These are phyloP conservation scores for Aspergillus hancockii DNA, from an alignment of 495 filamentous ascomycete genomes.

Conservation along the genomic window DNA sequence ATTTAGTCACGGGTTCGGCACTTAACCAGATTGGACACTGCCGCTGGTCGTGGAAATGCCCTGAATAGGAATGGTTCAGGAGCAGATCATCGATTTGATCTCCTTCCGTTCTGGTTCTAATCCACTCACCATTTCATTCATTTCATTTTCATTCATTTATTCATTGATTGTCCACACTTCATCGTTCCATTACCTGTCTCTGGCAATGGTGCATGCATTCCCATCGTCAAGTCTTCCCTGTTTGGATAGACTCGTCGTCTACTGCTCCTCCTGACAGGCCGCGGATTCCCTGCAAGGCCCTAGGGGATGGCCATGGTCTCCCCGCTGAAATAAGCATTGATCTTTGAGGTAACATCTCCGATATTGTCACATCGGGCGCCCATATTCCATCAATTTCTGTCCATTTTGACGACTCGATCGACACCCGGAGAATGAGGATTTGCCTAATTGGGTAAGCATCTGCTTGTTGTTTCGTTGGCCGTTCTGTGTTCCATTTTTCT, in stretches of 20 bases:
- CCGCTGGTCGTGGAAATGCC: constrained; percentile 22
- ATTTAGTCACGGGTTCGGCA: background rate
- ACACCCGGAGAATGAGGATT: background rate
- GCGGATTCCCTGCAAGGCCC: background rate
- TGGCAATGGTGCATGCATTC: background rate
- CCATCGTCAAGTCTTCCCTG: constrained; percentile 9
- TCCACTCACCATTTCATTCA: background rate
- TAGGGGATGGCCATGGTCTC: too few relatives aligned
- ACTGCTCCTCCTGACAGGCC: background rate
- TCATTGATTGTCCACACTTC: too few relatives aligned
- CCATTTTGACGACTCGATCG: constrained; percentile 4
- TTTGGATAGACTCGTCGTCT: background rate
- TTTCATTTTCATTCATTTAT: too few relatives aligned
- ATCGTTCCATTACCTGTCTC: background rate
- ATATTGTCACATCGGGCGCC: background rate
- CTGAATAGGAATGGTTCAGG: constrained; percentile 18
- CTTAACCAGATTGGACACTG: background rate
- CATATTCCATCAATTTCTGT: background rate
- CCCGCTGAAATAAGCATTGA: background rate
- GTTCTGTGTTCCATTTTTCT: background rate
- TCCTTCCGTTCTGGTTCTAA: background rate
- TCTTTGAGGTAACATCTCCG: constrained; percentile 5
- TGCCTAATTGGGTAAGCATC: constrained; percentile 15
- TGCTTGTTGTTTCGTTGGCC: background rate
- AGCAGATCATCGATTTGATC: constrained; percentile 6